A percentile compares a stretch with the other conserved stretches of the same genome.
Conservation (phyloP, 2,329 filamentous ascomycete genomes). For the Dactylonectria macrodidyma region DNA sequence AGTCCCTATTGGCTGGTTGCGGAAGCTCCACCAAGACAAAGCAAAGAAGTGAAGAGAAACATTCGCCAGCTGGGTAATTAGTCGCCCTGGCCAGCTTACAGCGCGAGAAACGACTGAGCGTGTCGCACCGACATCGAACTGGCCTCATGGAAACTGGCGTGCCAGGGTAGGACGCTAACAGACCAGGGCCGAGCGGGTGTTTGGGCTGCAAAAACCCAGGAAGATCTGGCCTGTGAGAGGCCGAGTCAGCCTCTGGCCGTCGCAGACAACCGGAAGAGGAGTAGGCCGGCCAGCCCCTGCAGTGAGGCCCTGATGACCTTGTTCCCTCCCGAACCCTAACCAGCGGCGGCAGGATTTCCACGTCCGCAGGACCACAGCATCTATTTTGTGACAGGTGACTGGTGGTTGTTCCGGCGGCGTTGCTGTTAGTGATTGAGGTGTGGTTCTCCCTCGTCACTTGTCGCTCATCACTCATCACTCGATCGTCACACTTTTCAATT, state of each 20-base stretch:
- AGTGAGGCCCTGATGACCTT: background rate
- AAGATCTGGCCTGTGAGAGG: background rate
- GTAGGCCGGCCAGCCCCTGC: background rate
- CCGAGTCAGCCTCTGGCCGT: background rate
- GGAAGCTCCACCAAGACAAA: background rate
- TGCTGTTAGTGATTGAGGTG: background rate
- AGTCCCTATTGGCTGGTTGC: conserved; percentile 5
- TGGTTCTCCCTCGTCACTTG: no score
- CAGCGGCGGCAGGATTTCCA: conserved; percentile 1
- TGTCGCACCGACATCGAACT: background rate
- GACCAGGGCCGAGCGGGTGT: conserved; percentile 10
- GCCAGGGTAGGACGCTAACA: background rate
- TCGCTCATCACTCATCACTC: background rate
- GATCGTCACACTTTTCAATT: background rate
- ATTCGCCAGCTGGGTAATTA: background rate
- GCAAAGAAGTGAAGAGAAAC: conserved; percentile 7
- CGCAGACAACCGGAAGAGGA: background rate
- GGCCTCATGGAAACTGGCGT: background rate
- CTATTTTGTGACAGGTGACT: background rate
- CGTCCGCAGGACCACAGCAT: background rate
- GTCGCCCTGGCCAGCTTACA: background rate
- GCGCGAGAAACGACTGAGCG: background rate
- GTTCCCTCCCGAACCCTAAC: conserved; percentile 6
- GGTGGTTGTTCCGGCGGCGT: background rate
- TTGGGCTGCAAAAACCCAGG: background rate